Base-by-base conservation (phyloP, 1,284 basidiomycete genomes). In the Sparassis latifolia region DNA sequence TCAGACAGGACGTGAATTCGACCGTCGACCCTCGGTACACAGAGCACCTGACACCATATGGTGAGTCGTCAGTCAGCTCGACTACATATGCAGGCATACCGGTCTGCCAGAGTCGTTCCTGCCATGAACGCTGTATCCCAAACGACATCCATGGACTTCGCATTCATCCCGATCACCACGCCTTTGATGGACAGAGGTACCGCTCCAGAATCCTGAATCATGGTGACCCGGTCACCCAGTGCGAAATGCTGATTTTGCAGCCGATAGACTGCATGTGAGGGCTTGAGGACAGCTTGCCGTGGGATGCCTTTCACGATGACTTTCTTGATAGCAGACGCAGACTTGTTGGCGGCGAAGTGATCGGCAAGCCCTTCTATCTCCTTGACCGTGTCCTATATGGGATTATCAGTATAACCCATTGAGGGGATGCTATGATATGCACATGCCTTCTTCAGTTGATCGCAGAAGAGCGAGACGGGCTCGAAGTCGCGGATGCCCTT, bases 51-150 rank as follows among this genome's bases (percentile, higher is more conserved):
- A 50, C 9, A 38, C 7, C 40, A 28, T 12, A 12, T 27, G 6
- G 40, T 42, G 7, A 42, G 40, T 9, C 40, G 6, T 27, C n/a
- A n/a, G 35, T 9, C n/a, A 38, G 35, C 35, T 20, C 10, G 4
- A 42, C 39, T 29, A 44, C 12, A 20, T 5, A 57, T 35, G 42
- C 7, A 31, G 65, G 20, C 74, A 53, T 59, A 92, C 88, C 91
- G 75, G 58, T 91, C 90, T n/a, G 82, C 82, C 3, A 99, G 74
- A 0, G 89, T 97, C 2, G 82, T 79, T 7, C 97, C 96, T 33
- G 92, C 86, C 78, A 99, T 90, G 73, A 98, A 99, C 0, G 93
- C 80, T 27, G 88, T 84, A 66, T 99, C 97, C 86, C 97, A 99
- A 0, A 97, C 81, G n/a, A 99, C 86, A 66, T 99, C 97, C 76